A percentile compares a stretch with the other conserved stretches of the same genome.
Evolutionary conservation across 352 stramenopile species (phyloP).

Genomic region (Globisporangium spiculum): DNA sequence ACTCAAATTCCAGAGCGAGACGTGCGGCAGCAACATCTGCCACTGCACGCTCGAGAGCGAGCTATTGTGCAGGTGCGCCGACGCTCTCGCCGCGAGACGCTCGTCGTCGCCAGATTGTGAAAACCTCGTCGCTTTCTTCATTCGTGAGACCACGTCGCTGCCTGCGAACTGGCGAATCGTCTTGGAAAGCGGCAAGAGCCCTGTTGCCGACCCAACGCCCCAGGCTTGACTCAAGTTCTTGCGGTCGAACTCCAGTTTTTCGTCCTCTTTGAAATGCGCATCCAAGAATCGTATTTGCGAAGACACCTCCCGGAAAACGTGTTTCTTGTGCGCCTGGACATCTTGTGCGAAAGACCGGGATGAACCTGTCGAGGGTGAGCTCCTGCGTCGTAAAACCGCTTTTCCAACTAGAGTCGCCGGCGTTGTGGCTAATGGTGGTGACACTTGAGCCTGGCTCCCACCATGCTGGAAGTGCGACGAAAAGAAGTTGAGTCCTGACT

Average conservation of each 20-base stretch:
- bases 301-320: conserved; percentile 18
- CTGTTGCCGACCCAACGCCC: neutral
- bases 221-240: neutral
- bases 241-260: neutral
- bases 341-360: neutral
- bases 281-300: conserved; percentile 23
- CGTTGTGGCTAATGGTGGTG: neutral
- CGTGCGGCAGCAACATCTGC: neutral
- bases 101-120: neutral
- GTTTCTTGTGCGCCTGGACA: conserved; percentile 2
- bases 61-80: neutral
- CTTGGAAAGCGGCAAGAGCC: neutral
- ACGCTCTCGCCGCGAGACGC: neutral
- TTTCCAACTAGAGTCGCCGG: no score
- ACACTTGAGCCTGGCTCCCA: neutral
- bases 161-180: neutral
- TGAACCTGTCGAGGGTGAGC: neutral
- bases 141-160: neutral
- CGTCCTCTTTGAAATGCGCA: conserved; percentile 3
- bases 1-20: conserved; percentile 4
- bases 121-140: neutral
- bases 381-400: neutral
- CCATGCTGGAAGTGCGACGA: neutral
- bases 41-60: neutral
- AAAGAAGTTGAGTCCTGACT: neutral